phyloP scores from a whole-genome alignment of 257 asterid species.

The Ocimum tenuiflorum region DNA sequence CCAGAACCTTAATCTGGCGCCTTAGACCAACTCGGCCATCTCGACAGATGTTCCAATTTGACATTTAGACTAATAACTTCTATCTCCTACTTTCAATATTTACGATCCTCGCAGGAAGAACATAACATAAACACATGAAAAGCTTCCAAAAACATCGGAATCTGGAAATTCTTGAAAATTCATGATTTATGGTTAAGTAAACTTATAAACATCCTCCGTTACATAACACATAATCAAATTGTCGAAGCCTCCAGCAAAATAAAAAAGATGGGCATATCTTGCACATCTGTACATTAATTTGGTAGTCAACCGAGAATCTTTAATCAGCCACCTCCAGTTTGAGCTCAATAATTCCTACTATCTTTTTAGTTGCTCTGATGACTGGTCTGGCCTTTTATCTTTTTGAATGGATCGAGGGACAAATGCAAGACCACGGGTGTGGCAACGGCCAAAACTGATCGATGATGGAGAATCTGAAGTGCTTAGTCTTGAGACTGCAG shows the following conservation, averaged over 20 bases:
- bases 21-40: conserved; percentile 99
- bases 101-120: too few relatives aligned
- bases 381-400: conserved; percentile 34
- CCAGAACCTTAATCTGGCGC: conserved; percentile 99
- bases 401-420: conserved; percentile 62
- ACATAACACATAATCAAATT: not conserved
- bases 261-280: not conserved
- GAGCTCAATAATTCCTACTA: conserved; percentile 2
- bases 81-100: too few relatives aligned
- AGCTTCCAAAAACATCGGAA: not conserved
- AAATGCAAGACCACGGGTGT: conserved; percentile 55
- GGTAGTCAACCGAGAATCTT: conserved; percentile 1
- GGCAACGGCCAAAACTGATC: conserved; percentile 76
- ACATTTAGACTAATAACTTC: too few relatives aligned
- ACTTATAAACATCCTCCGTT: not conserved
- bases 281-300: not conserved
- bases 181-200: not conserved
- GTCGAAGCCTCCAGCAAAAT: not conserved
- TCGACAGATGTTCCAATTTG: conserved; percentile 15
- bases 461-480: conserved; percentile 76
- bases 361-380: conserved; percentile 11
- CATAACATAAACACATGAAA: not conserved
- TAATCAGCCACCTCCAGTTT: not conserved
- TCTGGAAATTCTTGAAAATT: not conserved
- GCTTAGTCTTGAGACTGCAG: conserved; percentile 76